Evolutionary conservation across 805 yeast genomes (phyloP).

Genomic region (Komagataella kurtzmanii): DNA sequence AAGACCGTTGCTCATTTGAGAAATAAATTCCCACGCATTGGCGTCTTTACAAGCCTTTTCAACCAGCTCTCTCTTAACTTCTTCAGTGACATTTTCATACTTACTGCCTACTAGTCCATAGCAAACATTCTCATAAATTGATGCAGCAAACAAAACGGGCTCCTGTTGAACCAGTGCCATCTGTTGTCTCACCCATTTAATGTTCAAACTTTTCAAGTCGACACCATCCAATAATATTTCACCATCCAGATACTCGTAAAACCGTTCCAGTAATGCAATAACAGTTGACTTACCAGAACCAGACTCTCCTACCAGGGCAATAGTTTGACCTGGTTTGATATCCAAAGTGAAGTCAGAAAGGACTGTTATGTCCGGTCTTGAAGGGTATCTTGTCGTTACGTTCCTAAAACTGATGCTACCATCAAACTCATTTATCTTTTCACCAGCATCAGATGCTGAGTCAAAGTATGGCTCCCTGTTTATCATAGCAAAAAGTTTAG

Average conservation of each 20-base stretch:
- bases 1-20: conserved; percentile 62
- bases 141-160: conserved; percentile 59
- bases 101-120: conserved; percentile 70
- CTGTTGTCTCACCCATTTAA: conserved; percentile 32
- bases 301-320: conserved; percentile 73
- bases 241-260: conserved; percentile 30
- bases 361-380: conserved; percentile 30
- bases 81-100: conserved; percentile 54
- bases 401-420: conserved; percentile 51
- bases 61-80: conserved; percentile 59
- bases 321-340: conserved; percentile 31
- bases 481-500: conserved; percentile 25
- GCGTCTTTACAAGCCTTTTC: conserved; percentile 55
- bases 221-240: conserved; percentile 29
- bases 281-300: conserved; percentile 91
- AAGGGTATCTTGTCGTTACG: conserved; percentile 69
- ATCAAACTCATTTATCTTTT: conserved; percentile 21
- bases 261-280: conserved; percentile 36
- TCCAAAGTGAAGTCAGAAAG: conserved; percentile 28
- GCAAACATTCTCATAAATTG: conserved; percentile 65
- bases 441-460: conserved; percentile 28
- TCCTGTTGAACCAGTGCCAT: conserved; percentile 68
- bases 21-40: conserved; percentile 57
- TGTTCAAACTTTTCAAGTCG: conserved; percentile 32
- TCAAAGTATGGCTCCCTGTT: conserved; percentile 26